These are phyloP conservation scores for Apophysomyces sp. DNA, from an alignment of 371 early-diverging fungal genomes.

Conservation along the genomic window DNA sequence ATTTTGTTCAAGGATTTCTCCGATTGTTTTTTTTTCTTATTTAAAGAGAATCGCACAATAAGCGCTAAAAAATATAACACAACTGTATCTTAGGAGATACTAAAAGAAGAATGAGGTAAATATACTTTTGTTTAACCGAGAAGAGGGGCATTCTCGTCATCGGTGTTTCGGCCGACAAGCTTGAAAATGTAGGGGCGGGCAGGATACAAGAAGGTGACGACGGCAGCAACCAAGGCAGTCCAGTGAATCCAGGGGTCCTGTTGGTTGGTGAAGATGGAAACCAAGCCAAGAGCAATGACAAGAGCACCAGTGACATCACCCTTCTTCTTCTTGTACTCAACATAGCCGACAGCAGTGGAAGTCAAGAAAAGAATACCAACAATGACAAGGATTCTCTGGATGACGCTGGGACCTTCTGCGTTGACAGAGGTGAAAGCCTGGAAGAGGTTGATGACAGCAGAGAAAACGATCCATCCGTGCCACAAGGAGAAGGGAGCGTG, in stretches of 20 bases:
- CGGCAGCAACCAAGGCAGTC: constrained; percentile 42
- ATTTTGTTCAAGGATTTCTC: background rate
- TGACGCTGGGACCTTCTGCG: constrained; percentile 40
- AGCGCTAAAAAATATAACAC: background rate
- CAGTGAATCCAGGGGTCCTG: constrained; percentile 21
- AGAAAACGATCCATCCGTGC: constrained; percentile 67
- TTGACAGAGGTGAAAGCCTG: constrained; percentile 51
- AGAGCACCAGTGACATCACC: constrained; percentile 64
- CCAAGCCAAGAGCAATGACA: constrained; percentile 53
- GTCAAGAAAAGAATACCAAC: constrained; percentile 55
- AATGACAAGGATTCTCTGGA: constrained; percentile 49
- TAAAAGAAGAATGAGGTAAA: background rate
- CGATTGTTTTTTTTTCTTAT: background rate
- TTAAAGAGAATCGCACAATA: background rate
- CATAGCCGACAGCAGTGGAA: constrained; percentile 62
- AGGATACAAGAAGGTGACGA: constrained; percentile 40
- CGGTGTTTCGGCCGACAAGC: constrained; percentile 20
- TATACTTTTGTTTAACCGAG: constrained; percentile 28
- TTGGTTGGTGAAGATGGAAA: constrained; percentile 41
- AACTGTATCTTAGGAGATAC: background rate
- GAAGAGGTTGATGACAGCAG: constrained; percentile 57
- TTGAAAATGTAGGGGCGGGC: constrained; percentile 39
- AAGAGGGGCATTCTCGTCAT: constrained; percentile 33
- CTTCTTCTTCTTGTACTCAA: constrained; percentile 56
- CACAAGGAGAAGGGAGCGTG: constrained; percentile 74